A percentile compares a stretch with the other conserved stretches of the same genome.
These are phyloP conservation scores for Gracilaria domingensis DNA, from an alignment of 23 red algal species.

Conservation along the genomic window DNA sequence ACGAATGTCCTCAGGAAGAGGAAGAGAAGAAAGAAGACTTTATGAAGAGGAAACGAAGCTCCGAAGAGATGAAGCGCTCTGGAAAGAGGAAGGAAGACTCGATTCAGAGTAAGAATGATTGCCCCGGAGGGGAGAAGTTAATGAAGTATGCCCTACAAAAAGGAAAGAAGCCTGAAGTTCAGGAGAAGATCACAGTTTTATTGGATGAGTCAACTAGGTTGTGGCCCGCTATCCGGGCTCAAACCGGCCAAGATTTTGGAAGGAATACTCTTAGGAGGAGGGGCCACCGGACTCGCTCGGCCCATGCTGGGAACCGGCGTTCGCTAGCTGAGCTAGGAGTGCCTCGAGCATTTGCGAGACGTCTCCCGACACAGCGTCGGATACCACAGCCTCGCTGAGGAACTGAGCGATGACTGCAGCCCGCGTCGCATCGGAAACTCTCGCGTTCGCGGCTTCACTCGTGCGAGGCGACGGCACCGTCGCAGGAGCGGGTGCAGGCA, in stretches of 20 bases:
- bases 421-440: neutral
- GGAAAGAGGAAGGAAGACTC: neutral
- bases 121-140: too few relatives aligned
- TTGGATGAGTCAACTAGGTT: neutral
- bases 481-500: too few relatives aligned
- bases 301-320: neutral
- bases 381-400: neutral
- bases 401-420: neutral
- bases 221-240: neutral
- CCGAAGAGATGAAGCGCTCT: neutral
- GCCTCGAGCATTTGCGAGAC: neutral
- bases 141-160: neutral
- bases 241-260: neutral
- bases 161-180: neutral
- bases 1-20: neutral
- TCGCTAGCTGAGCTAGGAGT: neutral
- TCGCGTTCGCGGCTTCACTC: neutral
- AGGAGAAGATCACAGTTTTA: conserved; percentile 1
- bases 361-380: neutral
- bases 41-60: too few relatives aligned
- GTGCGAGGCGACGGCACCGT: neutral
- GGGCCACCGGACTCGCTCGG: neutral
- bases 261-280: neutral
- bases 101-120: too few relatives aligned
- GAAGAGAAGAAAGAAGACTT: neutral